phyloP scores from a whole-genome alignment of 2,329 filamentous ascomycete genomes.

The Ramularia endophylla region DNA sequence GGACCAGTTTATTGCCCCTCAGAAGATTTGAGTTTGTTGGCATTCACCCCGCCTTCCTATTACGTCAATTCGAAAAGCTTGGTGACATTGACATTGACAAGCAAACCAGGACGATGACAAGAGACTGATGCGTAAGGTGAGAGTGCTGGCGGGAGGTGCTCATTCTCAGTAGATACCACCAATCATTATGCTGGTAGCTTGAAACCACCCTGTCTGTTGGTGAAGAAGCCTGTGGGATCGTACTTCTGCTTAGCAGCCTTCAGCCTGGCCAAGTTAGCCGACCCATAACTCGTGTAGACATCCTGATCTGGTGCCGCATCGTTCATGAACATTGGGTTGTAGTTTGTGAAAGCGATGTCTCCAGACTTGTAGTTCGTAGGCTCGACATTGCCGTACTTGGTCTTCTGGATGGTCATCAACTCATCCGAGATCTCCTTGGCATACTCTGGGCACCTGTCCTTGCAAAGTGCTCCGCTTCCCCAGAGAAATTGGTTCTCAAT shows the following conservation, averaged over 20 bases:
- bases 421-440: conserved; percentile 7
- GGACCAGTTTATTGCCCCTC: too few relatives aligned
- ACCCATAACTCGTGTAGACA: conserved; percentile 18
- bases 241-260: conserved; percentile 17
- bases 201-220: conserved; percentile 19
- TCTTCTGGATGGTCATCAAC: conserved; percentile 10
- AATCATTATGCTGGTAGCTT: conserved; percentile 16
- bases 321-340: conserved; percentile 21
- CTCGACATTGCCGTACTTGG: conserved; percentile 7
- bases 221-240: conserved; percentile 21
- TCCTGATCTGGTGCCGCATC: conserved; percentile 21
- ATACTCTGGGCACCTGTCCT: conserved; percentile 13
- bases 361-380: conserved; percentile 17
- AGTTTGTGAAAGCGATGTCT: conserved; percentile 9
- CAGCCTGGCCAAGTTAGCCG: conserved; percentile 17
- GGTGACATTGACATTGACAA: too few relatives aligned
- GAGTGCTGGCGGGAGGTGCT: too few relatives aligned
- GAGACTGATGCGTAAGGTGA: too few relatives aligned
- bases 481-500: conserved; percentile 18
- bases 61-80: too few relatives aligned
- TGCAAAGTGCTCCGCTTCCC: conserved; percentile 12
- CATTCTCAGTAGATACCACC: too few relatives aligned
- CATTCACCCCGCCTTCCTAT: too few relatives aligned
- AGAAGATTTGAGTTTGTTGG: too few relatives aligned
- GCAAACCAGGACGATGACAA: too few relatives aligned